Evolutionary conservation across 2,329 filamentous ascomycete species (phyloP), one percentile per base, ranked within the genome.

Genomic region (Sarocladiaceae sp.): DNA sequence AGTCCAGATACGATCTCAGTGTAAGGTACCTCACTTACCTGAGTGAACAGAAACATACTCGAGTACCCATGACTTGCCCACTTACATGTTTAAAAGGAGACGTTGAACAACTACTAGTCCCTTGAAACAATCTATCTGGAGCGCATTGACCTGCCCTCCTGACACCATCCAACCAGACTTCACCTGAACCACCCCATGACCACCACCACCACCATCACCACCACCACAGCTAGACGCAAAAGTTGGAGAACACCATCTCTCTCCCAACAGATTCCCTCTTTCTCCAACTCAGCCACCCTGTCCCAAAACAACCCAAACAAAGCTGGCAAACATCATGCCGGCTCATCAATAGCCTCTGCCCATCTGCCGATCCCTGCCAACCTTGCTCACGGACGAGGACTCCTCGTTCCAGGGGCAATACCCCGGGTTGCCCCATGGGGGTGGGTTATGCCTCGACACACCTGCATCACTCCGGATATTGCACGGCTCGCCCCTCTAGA

Each of bases 361-460:
- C 37, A 41, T 27, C 37, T 41, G 37, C 37, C 37, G 37, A 41
- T 41, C 37, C 37, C 37, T 41, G 19, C 37, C 15, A 29, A 29
- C 37, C 29, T 29, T 29, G 37, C 29, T 41, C 37, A 26, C 37
- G 37, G 37, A 41, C 21, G 34, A 21, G 33, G n/a, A 35, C n/a
- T 18, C n/a, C n/a, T n/a, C n/a, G n/a, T n/a, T n/a, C n/a, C n/a
- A n/a, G n/a, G n/a, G n/a, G n/a, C n/a, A n/a, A n/a, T n/a, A 7
- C 6, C 13, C 13, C 13, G 6, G 6, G 6, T 15, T 15, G 16
- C 31, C 31, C 31, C 6, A 33, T 33, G 31, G 31, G 31, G 6
- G 6, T 33, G 13, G 12, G 6, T 33, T n/a, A 12, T 7, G 31
- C 31, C 6, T 15, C 6, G 13, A 15, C 5, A 15, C 6, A n/a